phyloP scores from a whole-genome alignment of 257 asterid species.

The Scutellaria minor region DNA sequence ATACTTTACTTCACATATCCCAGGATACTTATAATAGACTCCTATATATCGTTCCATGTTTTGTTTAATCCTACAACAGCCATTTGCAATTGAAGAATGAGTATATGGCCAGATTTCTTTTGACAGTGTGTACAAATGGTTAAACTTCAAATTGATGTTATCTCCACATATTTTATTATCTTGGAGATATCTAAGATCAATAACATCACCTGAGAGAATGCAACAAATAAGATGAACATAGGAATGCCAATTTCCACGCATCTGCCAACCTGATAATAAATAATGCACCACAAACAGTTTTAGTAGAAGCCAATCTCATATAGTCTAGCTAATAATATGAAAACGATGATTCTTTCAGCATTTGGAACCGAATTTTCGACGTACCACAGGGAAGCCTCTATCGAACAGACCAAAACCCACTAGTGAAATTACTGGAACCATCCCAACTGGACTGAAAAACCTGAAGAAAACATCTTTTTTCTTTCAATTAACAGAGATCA shows the following conservation, averaged over 20 bases:
- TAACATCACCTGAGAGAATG: conserved; percentile 77
- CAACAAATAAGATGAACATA: conserved; percentile 81
- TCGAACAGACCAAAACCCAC: conserved; percentile 95
- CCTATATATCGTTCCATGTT: too few relatives aligned
- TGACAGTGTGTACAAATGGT: background rate
- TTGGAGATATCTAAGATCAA: background rate
- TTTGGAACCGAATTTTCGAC: conserved; percentile 9
- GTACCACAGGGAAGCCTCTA: conserved; percentile 93
- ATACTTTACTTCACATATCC: too few relatives aligned
- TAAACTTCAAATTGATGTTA: too few relatives aligned
- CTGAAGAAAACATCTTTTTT: conserved; percentile 45
- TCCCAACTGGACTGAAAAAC: conserved; percentile 98
- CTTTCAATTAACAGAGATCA: background rate
- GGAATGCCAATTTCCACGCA: conserved; percentile 97
- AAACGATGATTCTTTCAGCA: background rate
- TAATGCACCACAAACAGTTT: conserved; percentile 16
- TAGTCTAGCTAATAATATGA: background rate
- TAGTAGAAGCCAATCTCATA: conserved; percentile 26
- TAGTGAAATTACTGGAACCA: conserved; percentile 89
- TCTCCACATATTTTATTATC: too few relatives aligned
- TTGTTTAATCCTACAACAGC: background rate
- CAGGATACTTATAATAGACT: too few relatives aligned
- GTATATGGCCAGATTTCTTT: background rate
- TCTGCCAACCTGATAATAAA: conserved; percentile 69
- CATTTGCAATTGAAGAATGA: background rate